These are phyloP conservation scores for Linnemannia exigua DNA, from an alignment of 192 early-diverging fungal genomes.

Conservation along the genomic window DNA sequence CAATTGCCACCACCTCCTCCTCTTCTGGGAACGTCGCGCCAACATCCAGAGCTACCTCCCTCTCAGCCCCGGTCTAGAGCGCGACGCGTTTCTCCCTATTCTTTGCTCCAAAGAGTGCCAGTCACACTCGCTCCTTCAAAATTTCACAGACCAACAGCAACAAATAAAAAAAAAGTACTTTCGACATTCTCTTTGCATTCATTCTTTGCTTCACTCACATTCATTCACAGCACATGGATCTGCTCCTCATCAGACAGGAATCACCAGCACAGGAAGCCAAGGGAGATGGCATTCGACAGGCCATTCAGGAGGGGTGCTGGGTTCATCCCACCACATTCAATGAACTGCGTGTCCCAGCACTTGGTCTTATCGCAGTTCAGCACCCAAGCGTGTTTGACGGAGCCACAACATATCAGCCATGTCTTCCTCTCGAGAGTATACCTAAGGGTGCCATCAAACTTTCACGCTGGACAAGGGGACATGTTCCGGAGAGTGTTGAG, in stretches of 20 bases:
- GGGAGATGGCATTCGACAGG: neutral
- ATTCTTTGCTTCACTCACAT: neutral
- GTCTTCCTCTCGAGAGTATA: constrained; percentile 10
- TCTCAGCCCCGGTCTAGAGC: neutral
- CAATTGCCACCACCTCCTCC: neutral
- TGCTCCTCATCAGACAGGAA: neutral
- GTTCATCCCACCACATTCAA: constrained; percentile 12
- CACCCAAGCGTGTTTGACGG: constrained; percentile 3
- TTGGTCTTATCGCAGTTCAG: constrained; percentile 14
- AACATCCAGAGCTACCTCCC: neutral
- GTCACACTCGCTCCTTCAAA: neutral
- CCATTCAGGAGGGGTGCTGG: neutral
- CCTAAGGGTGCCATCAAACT: neutral
- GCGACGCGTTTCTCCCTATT: neutral
- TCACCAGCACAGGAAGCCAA: neutral
- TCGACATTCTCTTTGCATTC: neutral
- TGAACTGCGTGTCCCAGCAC: constrained; percentile 11
- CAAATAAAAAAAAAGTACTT: neutral
- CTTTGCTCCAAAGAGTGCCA: neutral
- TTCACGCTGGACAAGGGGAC: neutral
- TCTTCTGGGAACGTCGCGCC: neutral
- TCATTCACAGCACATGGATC: neutral
- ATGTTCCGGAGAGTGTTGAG: neutral
- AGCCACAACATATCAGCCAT: neutral
- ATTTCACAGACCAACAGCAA: neutral